Evolutionary conservation across 805 yeast genomes (phyloP), one percentile per base, ranked within the genome.

Genomic region (Nakazawaea anatomiae): DNA sequence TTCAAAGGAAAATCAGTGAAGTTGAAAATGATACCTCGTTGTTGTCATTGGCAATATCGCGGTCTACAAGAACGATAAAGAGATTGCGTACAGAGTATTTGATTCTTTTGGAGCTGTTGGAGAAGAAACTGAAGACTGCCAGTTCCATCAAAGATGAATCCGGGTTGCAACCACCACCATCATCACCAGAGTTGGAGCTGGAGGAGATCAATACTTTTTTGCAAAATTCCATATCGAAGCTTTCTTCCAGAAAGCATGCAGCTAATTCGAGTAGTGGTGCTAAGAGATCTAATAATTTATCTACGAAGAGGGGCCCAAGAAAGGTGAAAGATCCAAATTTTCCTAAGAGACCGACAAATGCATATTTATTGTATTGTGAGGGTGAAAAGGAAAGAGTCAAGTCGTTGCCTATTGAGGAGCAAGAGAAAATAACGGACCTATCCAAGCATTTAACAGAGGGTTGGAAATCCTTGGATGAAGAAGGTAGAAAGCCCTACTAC

Each of bases 291-390:
- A 54, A 62, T 54, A 12, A 47, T 40, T 28, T 53, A 11, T 52
- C 54, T 12, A 51, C 55, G 6, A 52, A 48, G 56, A 58, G 65
- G 54, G 57, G 60, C 50, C 57, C 60, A 48, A 70, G 58, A 44
- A 72, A 73, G 47, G 72, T 75, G 8, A 79, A 90, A 59, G 96
- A 90, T 65, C 96, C 96, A 8, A 83, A 82, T 57, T 75, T 85
- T 60, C 97, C 97, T 25, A 89, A 87, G 59, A 75, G 95, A 60
- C 96, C 97, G 5, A 85, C 94, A 4, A 91, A 90, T 65, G 96
- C 97, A 5, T 91, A 90, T 61, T 72, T 89, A 55, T 78, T 89
- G 39, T 90, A 86, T 62, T 91, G 97, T 67, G 97, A 91, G 53
- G 70, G 79, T 69, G 95, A 89, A 61, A 87, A 87, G 66, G 96